These are phyloP conservation scores for Polychaeton citri DNA, from an alignment of 2,329 filamentous ascomycete species.

Conservation along the genomic window DNA sequence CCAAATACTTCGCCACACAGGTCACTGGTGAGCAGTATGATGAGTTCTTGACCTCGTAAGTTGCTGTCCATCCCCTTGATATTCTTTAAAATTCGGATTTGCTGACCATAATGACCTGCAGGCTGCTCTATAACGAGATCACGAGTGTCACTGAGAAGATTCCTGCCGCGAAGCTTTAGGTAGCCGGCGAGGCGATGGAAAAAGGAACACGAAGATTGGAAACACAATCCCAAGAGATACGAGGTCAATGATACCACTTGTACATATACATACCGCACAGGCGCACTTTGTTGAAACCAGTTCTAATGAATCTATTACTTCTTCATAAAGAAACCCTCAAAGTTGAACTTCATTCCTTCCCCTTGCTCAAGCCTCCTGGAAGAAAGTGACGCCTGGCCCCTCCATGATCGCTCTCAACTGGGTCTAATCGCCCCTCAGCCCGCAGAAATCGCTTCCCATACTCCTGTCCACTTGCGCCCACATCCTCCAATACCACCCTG, in stretches of 20 bases:
- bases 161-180: conserved; percentile 34
- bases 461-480: conserved; percentile 44
- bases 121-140: conserved; percentile 78
- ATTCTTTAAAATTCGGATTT: conserved; percentile 7
- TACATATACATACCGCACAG: too few relatives aligned
- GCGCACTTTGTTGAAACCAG: too few relatives aligned
- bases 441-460: conserved; percentile 49
- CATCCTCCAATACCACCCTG: conserved; percentile 47
- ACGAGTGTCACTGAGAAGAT: conserved; percentile 56
- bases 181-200: too few relatives aligned
- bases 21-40: conserved; percentile 96
- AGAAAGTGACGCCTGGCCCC: too few relatives aligned
- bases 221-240: too few relatives aligned
- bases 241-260: too few relatives aligned
- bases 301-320: too few relatives aligned
- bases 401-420: too few relatives aligned
- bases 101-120: conserved; percentile 25
- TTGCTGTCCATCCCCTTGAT: conserved; percentile 9
- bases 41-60: conserved; percentile 81
- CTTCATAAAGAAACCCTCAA: too few relatives aligned
- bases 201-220: too few relatives aligned
- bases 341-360: too few relatives aligned
- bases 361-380: too few relatives aligned
- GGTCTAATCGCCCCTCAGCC: conserved; percentile 35
- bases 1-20: conserved; percentile 84